A percentile compares a stretch with the other conserved stretches of the same genome.
These are phyloP conservation scores for Pulveroboletus sp. DNA, from an alignment of 768 basidiomycete genomes.

Conservation along the genomic window DNA sequence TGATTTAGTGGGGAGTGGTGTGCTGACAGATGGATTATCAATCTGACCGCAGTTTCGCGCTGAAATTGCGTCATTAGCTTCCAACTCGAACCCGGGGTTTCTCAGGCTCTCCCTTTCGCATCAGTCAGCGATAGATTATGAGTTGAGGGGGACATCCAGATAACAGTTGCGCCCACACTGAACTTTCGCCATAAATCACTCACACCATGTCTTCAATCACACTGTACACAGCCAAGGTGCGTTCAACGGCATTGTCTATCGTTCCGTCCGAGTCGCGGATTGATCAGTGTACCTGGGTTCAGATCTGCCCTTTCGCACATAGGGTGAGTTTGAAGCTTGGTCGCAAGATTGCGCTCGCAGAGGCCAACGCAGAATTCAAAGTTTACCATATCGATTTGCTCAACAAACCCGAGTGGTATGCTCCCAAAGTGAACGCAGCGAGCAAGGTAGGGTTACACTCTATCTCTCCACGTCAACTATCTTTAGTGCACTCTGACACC, in stretches of 20 bases:
- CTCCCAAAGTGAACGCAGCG: slow-evolving; percentile 58
- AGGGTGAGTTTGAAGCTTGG: slow-evolving; percentile 35
- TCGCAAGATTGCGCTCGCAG: slow-evolving; percentile 56
- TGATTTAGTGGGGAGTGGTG: background rate
- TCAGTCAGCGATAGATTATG: slow-evolving; percentile 1
- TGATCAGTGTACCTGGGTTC: background rate
- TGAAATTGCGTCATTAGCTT: background rate
- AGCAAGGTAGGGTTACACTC: slow-evolving; percentile 46
- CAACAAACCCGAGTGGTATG: slow-evolving; percentile 71
- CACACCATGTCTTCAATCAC: slow-evolving; percentile 32
- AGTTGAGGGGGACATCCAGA: background rate
- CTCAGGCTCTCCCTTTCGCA: no score
- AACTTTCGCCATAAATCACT: no score
- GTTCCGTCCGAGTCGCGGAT: background rate
- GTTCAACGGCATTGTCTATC: background rate
- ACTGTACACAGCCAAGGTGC: slow-evolving; percentile 46
- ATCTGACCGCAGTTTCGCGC: background rate
- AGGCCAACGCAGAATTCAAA: slow-evolving; percentile 46
- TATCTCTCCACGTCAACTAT: background rate
- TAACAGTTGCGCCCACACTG: background rate
- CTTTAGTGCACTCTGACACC: background rate
- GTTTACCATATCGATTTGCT: slow-evolving; percentile 54
- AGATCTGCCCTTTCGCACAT: slow-evolving; percentile 61
- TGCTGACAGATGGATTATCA: background rate
- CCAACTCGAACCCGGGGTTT: no score